Conservation (phyloP, 371 early-diverging fungal genomes). For the Lichtheimia ornata region DNA sequence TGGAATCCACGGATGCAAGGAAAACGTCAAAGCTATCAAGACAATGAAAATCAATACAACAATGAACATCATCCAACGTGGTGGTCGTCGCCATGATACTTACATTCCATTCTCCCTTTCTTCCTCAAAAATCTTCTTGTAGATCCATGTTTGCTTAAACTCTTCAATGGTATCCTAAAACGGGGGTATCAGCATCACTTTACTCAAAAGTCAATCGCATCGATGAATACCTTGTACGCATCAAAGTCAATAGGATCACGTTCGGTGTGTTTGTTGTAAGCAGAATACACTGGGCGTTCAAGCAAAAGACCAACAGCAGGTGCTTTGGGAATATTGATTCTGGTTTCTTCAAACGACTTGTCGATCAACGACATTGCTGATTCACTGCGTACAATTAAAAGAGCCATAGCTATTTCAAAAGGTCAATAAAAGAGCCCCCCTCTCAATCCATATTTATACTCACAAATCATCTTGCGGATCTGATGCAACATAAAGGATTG, state of each 20-base stretch:
- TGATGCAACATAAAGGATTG: constrained; percentile 99
- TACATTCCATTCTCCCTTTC: constrained; percentile 61
- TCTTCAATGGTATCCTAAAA: constrained; percentile 66
- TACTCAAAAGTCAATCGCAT: not conserved
- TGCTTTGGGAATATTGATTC: constrained; percentile 97
- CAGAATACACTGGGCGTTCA: constrained; percentile 72
- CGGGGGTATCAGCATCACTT: not conserved
- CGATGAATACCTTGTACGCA: constrained; percentile 27
- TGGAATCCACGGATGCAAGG: constrained; percentile 63
- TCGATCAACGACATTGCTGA: constrained; percentile 74
- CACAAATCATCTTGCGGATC: constrained; percentile 99
- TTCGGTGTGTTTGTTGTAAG: constrained; percentile 60
- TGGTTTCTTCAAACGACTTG: constrained; percentile 62
- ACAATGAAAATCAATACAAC: not conserved
- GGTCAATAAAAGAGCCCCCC: not conserved
- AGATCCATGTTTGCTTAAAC: constrained; percentile 85
- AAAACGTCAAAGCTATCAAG: constrained; percentile 70
- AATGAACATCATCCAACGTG: not conserved
- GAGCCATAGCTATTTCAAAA: constrained; percentile 59
- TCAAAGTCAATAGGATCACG: constrained; percentile 49
- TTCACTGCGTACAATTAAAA: constrained; percentile 74
- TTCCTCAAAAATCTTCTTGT: constrained; percentile 64
- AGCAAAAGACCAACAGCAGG: constrained; percentile 95
- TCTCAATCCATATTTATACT: constrained; percentile 14
- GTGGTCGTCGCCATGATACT: not conserved